phyloP scores from a whole-genome alignment of 371 early-diverging fungal genomes.

The Rhizomucor miehei region DNA sequence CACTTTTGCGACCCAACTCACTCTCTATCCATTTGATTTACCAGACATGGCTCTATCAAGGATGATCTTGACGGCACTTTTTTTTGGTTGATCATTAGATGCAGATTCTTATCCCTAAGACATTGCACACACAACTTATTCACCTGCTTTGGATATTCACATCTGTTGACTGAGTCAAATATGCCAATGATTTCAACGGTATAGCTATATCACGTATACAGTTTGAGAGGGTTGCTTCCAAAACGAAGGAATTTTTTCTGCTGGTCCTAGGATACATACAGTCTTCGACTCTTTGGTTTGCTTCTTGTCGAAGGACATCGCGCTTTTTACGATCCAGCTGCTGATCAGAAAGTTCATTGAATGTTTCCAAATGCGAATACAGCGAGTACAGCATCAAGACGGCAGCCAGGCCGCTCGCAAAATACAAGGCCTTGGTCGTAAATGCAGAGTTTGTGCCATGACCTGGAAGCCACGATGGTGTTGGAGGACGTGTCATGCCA shows the following conservation, averaged over 20 bases:
- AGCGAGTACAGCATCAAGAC: constrained; percentile 60
- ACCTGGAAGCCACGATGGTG: too few species aligned
- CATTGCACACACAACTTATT: too few species aligned
- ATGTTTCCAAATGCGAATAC: constrained; percentile 52
- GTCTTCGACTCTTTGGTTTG: constrained; percentile 49
- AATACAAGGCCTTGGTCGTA: constrained; percentile 12
- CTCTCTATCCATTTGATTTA: constrained; percentile 12
- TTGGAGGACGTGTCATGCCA: too few species aligned
- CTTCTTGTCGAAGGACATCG: constrained; percentile 14
- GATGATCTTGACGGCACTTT: constrained; percentile 61
- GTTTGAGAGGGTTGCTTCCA: too few species aligned
- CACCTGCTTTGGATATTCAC: constrained; percentile 71
- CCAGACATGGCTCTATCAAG: constrained; percentile 68
- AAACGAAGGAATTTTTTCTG: not conserved
- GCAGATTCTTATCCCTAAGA: too few species aligned
- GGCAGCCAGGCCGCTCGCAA: constrained; percentile 47
- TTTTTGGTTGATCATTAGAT: constrained; percentile 22
- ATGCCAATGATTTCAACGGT: constrained; percentile 53
- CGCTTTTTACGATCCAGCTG: constrained; percentile 15
- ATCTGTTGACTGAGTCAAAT: constrained; percentile 61
- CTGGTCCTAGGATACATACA: constrained; percentile 25
- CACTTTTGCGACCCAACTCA: not conserved
- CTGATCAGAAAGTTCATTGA: constrained; percentile 24
- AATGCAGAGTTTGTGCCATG: not conserved
- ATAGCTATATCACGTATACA: constrained; percentile 34